Evolutionary conservation across 495 filamentous ascomycete genomes (phyloP).

Genomic region (Neurospora sublineolata): DNA sequence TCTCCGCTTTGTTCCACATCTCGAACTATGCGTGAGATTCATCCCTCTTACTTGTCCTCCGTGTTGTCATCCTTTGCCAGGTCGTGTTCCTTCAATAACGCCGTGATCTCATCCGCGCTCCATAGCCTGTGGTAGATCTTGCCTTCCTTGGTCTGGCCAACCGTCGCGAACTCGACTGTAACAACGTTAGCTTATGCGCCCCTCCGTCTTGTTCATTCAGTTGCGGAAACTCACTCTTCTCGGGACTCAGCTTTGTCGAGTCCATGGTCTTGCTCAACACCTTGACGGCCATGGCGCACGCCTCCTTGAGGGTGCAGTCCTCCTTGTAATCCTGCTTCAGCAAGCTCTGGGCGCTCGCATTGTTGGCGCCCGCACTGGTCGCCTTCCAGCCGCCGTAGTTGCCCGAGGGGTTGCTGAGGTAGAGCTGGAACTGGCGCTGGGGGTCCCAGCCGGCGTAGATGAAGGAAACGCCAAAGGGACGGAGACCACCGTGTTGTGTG

Average conservation of each 20-base stretch:
- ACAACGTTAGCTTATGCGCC: background rate
- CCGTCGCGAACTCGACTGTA: constrained; percentile 93
- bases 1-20: background rate
- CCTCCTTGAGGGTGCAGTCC: constrained; percentile 89
- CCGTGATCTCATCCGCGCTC: constrained; percentile 93
- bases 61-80: constrained; percentile 77
- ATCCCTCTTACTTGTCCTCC: constrained; percentile 44
- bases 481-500: constrained; percentile 94
- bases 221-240: constrained; percentile 62
- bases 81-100: constrained; percentile 87
- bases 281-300: constrained; percentile 95
- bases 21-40: background rate
- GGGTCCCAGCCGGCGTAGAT: constrained; percentile 98
- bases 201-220: too few relatives aligned
- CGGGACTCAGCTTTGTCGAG: constrained; percentile 92
- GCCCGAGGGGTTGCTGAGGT: constrained; percentile 98
- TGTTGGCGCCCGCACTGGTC: constrained; percentile 94
- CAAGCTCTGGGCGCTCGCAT: constrained; percentile 92
- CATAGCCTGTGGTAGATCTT: constrained; percentile 97
- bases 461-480: constrained; percentile 97
- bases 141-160: constrained; percentile 86
- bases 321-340: constrained; percentile 99
- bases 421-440: constrained; percentile 92
- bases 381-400: constrained; percentile 99
- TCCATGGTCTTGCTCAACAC: constrained; percentile 99